Percentiles rank a stretch among this genome's conserved stretches.
Evolutionary conservation across 441 rosid species (phyloP).

Genomic region (Croton setiger): DNA sequence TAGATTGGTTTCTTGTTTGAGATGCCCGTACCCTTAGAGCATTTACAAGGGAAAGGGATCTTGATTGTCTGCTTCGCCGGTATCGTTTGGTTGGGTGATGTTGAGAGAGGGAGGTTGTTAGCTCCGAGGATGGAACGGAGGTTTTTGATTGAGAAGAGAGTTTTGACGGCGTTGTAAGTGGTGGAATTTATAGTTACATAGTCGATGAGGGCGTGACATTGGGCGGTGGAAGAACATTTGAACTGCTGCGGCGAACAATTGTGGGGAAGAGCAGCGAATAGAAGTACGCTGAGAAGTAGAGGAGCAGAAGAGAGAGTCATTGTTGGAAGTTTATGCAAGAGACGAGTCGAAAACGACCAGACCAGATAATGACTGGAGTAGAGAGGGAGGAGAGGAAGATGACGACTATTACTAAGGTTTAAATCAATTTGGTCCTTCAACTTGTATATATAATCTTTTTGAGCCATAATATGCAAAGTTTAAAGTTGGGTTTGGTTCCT

Average conservation of each 20-base stretch:
- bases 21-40: conserved; percentile 63
- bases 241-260: conserved; percentile 38
- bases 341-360: not conserved
- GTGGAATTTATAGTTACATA: conserved; percentile 51
- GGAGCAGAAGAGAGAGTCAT: conserved; percentile 13
- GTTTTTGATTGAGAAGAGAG: conserved; percentile 56
- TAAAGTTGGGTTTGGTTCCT: no score
- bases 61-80: conserved; percentile 20
- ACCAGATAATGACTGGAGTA: conserved; percentile 2
- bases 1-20: conserved; percentile 49
- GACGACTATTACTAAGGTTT: not conserved
- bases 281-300: conserved; percentile 20
- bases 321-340: not conserved
- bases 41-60: conserved; percentile 55
- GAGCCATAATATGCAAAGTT: no score
- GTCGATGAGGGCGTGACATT: conserved; percentile 56
- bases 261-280: conserved; percentile 20
- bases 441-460: no score
- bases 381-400: not conserved
- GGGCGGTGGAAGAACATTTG: conserved; percentile 41
- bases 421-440: not conserved
- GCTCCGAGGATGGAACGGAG: conserved; percentile 60
- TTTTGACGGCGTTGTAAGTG: conserved; percentile 38
- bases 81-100: conserved; percentile 26
- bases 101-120: conserved; percentile 47